A percentile compares a stretch with the other conserved stretches of the same genome.
Conservation (phyloP, 2,329 filamentous ascomycete genomes). For the Calonectria hongkongensis region DNA sequence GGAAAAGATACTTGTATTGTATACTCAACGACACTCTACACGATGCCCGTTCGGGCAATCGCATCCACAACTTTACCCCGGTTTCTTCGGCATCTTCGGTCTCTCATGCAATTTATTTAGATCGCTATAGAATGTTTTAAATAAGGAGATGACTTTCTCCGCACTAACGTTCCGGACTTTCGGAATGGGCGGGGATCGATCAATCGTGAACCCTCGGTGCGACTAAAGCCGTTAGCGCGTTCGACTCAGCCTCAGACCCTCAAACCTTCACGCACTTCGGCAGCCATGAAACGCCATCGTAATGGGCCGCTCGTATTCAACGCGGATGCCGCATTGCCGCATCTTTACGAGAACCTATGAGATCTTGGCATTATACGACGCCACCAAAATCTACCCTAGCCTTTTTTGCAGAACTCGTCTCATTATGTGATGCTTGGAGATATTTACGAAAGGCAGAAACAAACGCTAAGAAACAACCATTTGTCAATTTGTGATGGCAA, state of each 20-base stretch:
- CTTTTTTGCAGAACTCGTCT: background rate
- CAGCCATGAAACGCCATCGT: background rate
- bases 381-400: background rate
- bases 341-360: constrained; percentile 8
- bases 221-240: background rate
- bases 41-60: no score
- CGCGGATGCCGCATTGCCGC: background rate
- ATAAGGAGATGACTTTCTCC: no score
- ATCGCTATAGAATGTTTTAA: no score
- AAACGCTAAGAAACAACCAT: background rate
- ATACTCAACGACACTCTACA: no score
- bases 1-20: no score
- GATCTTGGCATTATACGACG: background rate
- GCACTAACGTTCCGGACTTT: no score
- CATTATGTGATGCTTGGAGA: background rate
- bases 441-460: background rate
- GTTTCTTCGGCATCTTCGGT: no score
- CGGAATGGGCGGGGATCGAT: background rate
- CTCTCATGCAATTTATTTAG: no score
- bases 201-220: background rate
- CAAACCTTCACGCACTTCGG: background rate
- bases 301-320: constrained; percentile 1
- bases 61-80: no score
- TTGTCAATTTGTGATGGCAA: background rate
- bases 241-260: constrained; percentile 9